Evolutionary conservation across 805 yeast genomes (phyloP).

Genomic region (Wickerhamomyces pijperi): DNA sequence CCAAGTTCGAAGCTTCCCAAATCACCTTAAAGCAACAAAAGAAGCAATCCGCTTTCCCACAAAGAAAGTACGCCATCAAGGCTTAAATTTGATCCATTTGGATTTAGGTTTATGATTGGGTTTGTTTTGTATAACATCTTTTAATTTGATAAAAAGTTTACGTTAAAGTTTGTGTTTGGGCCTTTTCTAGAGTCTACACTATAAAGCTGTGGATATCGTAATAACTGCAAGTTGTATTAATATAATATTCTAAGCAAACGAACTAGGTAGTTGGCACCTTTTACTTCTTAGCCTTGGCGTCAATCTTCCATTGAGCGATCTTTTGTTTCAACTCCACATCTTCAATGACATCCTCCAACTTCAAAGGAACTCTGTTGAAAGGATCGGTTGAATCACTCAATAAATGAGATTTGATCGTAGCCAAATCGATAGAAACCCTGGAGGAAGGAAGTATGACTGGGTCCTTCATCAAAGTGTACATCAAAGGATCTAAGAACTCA

Average conservation of each 20-base stretch:
- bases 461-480: conserved; percentile 92
- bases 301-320: conserved; percentile 36
- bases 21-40: conserved; percentile 85
- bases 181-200: too few species aligned
- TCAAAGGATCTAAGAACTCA: conserved; percentile 91
- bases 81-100: conserved; percentile 46
- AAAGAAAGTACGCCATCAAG: conserved; percentile 96
- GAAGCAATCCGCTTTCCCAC: conserved; percentile 93
- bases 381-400: conserved; percentile 96
- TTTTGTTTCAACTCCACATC: conserved; percentile 55
- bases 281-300: conserved; percentile 2
- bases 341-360: conserved; percentile 77
- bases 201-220: too few species aligned
- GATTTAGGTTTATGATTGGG: background rate
- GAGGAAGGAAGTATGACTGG: conserved; percentile 93
- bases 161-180: background rate
- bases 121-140: background rate
- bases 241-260: too few species aligned
- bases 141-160: background rate
- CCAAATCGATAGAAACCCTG: conserved; percentile 72
- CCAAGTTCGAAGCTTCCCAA: conserved; percentile 74
- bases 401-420: conserved; percentile 87
- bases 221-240: too few species aligned
- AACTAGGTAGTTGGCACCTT: background rate
- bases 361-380: conserved; percentile 86